Evolutionary conservation across 202 grass and related monocot species (phyloP).

Genomic region (Setaria viridis): DNA sequence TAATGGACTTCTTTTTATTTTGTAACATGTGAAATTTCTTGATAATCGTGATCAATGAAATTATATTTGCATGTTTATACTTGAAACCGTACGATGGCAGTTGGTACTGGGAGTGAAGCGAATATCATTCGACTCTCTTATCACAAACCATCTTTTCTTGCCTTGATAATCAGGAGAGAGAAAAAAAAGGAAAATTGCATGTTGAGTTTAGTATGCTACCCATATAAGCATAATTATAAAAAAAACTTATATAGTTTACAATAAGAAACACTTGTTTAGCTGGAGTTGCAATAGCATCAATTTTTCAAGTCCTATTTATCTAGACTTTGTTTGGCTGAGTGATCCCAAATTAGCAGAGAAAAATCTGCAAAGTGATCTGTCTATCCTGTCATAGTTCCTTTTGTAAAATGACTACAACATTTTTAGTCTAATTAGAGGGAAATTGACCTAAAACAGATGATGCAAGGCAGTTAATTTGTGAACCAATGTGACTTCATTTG

Average conservation of each 20-base stretch:
- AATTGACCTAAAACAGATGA: background rate
- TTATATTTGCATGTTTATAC: conserved; percentile 18
- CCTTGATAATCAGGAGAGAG: background rate
- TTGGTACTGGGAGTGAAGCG: background rate
- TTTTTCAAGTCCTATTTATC: background rate
- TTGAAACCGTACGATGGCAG: background rate
- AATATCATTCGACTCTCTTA: background rate
- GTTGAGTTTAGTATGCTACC: no score
- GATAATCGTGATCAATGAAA: background rate
- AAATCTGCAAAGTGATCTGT: background rate
- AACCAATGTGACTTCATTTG: background rate
- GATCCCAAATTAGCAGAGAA: background rate
- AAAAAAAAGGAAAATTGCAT: no score
- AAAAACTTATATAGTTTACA: background rate
- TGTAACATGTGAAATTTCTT: background rate
- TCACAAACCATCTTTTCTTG: background rate
- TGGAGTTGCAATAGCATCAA: background rate
- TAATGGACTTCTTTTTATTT: conserved; percentile 39
- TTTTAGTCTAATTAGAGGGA: background rate
- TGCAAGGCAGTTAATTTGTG: background rate
- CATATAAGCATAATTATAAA: no score
- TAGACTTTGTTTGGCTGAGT: background rate
- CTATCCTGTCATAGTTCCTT: background rate
- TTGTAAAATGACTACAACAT: background rate
- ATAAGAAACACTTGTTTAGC: background rate